phyloP scores from a whole-genome alignment of 306 rosid genomes.

The Clitoria ternatea region DNA sequence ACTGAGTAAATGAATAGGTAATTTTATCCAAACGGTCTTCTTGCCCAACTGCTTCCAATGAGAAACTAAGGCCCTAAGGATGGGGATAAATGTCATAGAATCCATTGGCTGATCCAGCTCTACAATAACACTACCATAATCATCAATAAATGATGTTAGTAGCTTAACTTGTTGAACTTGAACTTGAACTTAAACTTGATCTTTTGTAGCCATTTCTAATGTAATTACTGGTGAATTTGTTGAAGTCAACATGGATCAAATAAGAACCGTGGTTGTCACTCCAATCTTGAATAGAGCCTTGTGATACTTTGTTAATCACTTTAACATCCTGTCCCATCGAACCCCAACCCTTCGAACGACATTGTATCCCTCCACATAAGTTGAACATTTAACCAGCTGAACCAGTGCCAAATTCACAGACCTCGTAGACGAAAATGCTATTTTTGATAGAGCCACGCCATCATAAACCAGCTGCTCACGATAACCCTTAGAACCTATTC shows the following conservation, averaged over 20 bases:
- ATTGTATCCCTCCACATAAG: too few species aligned
- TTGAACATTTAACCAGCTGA: too few species aligned
- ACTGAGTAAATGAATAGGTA: constrained; percentile 57
- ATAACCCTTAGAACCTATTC: too few species aligned
- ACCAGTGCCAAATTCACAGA: too few species aligned
- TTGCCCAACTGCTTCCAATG: constrained; percentile 71
- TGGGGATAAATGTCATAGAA: constrained; percentile 32
- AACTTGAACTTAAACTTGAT: too few species aligned
- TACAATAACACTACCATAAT: constrained; percentile 57
- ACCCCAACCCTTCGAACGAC: too few species aligned
- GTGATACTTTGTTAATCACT: not conserved
- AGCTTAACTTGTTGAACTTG: constrained; percentile 22
- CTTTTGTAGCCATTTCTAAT: constrained; percentile 24
- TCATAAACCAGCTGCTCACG: too few species aligned
- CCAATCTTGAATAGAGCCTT: constrained; percentile 25
- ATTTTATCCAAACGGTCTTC: constrained; percentile 67
- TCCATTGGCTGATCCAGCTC: constrained; percentile 59
- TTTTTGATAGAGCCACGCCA: too few species aligned
- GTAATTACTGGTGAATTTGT: constrained; percentile 22
- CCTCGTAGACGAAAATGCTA: too few species aligned
- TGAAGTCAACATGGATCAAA: constrained; percentile 25
- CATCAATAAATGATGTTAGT: constrained; percentile 48
- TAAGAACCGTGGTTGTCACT: not conserved
- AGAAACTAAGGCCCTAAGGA: constrained; percentile 58
- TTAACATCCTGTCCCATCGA: not conserved